Evolutionary conservation across 768 basidiomycete genomes (phyloP), one percentile per base, ranked within the genome.

Genomic region (Pisolithus sp.): DNA sequence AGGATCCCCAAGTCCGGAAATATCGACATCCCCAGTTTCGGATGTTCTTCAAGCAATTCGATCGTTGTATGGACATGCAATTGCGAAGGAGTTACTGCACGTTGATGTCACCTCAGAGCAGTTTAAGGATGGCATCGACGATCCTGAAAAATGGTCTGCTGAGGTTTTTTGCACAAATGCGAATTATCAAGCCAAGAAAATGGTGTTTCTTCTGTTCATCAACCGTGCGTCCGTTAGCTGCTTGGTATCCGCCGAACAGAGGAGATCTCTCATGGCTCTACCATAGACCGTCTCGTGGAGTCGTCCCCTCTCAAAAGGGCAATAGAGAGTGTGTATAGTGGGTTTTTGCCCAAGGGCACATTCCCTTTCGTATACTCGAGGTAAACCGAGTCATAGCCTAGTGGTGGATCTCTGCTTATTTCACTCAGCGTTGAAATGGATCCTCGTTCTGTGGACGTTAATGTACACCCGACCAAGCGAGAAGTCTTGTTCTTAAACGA

Each of bases 391-490:
- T 36, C 5, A 12, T 53, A 31, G 9, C 21, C 4, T 34, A 20
- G 20, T n/a, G 21, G 28, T 5, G 28, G 10, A 13, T 42, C 30
- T 17, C 37, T 28, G 12, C 46, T 53, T 54, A 46, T 44, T 43
- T 23, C 24, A 12, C 24, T 9, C 53, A 94, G 93, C 58, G 67
- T 98, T 40, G 75, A 83, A 39, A 85, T 97, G 58, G 85, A 93
- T 54, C 92, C 93, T 0, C 78, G 82, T 28, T 83, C 87, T 23
- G 86, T 99, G 17, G 96, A 99, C 59, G 94, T 97, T 49, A 99
- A 99, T 60, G 93, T 98, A 7, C 94, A 97, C 64, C 96, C 95
- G 0, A 98, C 96, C 2, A 99, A 99, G 66, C 86, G 89, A 42
- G 94, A 97, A 65, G 93, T 97, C 1, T 90, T 93, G 58, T 98